A percentile compares a stretch with the other conserved stretches of the same genome.
These are phyloP conservation scores for Sindora glabra DNA, from an alignment of 306 rosid species.

Conservation along the genomic window DNA sequence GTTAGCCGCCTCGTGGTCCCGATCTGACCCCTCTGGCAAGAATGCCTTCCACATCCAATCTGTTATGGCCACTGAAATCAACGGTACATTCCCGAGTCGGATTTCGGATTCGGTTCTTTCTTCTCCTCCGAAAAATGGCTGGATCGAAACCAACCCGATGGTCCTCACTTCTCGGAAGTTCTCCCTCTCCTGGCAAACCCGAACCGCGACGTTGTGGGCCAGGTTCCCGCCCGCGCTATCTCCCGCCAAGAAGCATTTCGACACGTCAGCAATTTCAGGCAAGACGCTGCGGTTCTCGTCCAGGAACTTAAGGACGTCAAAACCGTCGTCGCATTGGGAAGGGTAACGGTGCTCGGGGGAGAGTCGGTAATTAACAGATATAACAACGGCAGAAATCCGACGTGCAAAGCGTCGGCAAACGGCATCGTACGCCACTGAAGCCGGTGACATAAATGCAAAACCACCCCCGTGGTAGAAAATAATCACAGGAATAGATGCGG, in stretches of 20 bases:
- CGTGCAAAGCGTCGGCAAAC: constrained; percentile 43
- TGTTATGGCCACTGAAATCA: constrained; percentile 32
- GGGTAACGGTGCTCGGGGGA: constrained; percentile 62
- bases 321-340: constrained; percentile 66
- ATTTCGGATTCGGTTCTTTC: constrained; percentile 57
- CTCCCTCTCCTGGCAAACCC: constrained; percentile 13
- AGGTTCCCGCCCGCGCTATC: constrained; percentile 84
- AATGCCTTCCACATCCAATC: constrained; percentile 68
- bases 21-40: constrained; percentile 40
- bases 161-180: not conserved
- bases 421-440: constrained; percentile 31
- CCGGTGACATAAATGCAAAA: constrained; percentile 36
- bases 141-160: constrained; percentile 49
- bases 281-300: constrained; percentile 14
- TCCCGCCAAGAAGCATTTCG: constrained; percentile 52
- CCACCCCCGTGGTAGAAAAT: constrained; percentile 71
- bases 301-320: constrained; percentile 35
- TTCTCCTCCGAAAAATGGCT: constrained; percentile 79
- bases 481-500: constrained; percentile 26
- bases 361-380: constrained; percentile 73
- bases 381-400: constrained; percentile 29
- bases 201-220: constrained; percentile 57
- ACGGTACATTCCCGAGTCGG: constrained; percentile 18
- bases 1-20: constrained; percentile 42
- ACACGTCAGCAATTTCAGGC: constrained; percentile 42